A percentile compares a stretch with the other conserved stretches of the same genome.
Conservation (phyloP, 2,329 filamentous ascomycete species). For the Venturia oleaginea region DNA sequence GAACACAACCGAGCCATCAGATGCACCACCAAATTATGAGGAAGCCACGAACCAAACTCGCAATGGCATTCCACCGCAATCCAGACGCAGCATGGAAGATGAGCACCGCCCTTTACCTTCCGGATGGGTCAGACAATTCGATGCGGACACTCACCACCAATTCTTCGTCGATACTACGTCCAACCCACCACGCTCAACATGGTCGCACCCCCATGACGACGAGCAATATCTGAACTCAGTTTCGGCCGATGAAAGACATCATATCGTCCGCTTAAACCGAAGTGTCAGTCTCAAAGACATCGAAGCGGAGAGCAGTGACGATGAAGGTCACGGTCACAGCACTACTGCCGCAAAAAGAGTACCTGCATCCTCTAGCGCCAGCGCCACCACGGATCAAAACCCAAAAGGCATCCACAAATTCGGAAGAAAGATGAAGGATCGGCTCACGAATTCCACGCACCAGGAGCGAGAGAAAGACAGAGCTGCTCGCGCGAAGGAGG, state of each 20-base stretch:
- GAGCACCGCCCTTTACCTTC: conserved; percentile 44
- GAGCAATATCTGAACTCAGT: conserved; percentile 43
- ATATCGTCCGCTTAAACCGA: conserved; percentile 31
- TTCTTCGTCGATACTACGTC: conserved; percentile 53
- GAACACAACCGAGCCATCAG: conserved; percentile 4
- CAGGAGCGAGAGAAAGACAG: conserved; percentile 42
- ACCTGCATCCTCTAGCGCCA: conserved; percentile 16
- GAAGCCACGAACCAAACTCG: conserved; percentile 21
- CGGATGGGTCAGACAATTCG: conserved; percentile 51
- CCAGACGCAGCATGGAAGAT: conserved; percentile 53
- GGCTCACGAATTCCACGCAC: conserved; percentile 48
- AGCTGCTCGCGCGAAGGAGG: conserved; percentile 38
- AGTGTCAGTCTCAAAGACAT: conserved; percentile 32
- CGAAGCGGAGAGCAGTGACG: conserved; percentile 37
- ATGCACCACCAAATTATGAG: conserved; percentile 2
- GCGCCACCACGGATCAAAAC: conserved; percentile 15
- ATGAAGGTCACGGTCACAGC: conserved; percentile 26
- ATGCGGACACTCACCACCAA: conserved; percentile 45
- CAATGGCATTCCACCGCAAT: conserved; percentile 45
- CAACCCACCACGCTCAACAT: conserved; percentile 48
- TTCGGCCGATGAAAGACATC: conserved; percentile 39
- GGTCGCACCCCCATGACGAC: conserved; percentile 55
- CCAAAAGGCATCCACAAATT: conserved; percentile 32
- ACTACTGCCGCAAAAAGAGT: conserved; percentile 21
- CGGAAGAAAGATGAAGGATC: conserved; percentile 51